phyloP scores from a whole-genome alignment of 208 protist species.

The Acanthamoeba triangularis region DNA sequence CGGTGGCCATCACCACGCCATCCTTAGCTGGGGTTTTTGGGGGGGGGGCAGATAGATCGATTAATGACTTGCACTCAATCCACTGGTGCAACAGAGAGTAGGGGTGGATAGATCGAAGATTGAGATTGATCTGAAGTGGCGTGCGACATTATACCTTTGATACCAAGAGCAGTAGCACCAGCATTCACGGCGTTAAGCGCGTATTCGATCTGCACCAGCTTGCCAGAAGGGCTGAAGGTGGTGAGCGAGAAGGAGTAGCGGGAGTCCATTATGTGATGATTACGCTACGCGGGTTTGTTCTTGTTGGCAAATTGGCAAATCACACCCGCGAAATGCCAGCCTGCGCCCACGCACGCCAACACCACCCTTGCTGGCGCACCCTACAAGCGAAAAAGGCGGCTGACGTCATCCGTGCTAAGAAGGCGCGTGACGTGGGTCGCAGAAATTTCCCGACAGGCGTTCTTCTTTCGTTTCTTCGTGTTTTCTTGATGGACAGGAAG shows the following conservation, averaged over 20 bases:
- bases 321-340: background rate
- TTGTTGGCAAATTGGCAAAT: background rate
- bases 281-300: background rate
- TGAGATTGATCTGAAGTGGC: too few relatives aligned
- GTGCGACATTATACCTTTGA: constrained; percentile 90
- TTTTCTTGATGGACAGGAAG: background rate
- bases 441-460: background rate
- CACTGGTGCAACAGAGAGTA: background rate
- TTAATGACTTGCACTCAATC: background rate
- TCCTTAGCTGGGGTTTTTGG: constrained; percentile 93
- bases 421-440: background rate
- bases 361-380: background rate
- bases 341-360: background rate
- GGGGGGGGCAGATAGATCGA: background rate
- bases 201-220: constrained; percentile 99
- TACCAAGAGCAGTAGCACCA: constrained; percentile 92
- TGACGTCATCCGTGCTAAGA: background rate
- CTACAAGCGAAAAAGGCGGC: background rate
- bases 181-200: constrained; percentile 98
- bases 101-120: background rate
- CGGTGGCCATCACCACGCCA: constrained; percentile 99
- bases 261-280: constrained; percentile 14
- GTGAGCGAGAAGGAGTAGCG: constrained; percentile 97
- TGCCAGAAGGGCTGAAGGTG: constrained; percentile 99
- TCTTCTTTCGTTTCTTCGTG: background rate